Evolutionary conservation across 148 eudicot genomes (phyloP).

Genomic region (Silene conica): DNA sequence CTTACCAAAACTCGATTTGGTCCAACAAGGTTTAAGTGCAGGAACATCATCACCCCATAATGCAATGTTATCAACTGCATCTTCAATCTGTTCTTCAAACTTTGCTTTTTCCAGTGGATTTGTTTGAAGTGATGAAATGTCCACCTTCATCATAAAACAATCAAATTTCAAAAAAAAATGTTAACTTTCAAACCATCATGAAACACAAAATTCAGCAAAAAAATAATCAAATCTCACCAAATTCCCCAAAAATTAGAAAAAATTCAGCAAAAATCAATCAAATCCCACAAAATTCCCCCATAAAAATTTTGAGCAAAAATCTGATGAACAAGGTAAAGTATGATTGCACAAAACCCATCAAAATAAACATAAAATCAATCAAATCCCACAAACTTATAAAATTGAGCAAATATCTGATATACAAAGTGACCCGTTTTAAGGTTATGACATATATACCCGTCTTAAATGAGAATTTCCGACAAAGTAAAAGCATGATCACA

Average conservation of each 20-base stretch:
- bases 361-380: background rate
- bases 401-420: too few species aligned
- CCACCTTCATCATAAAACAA: conserved; percentile 25
- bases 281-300: too few species aligned
- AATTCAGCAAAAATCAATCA: background rate
- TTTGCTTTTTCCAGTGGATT: conserved; percentile 28
- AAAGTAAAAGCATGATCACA: too few species aligned
- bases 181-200: background rate
- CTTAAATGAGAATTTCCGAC: too few species aligned
- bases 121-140: conserved; percentile 26
- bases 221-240: background rate
- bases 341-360: too few species aligned
- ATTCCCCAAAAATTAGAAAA: background rate
- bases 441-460: too few species aligned
- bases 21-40: conserved; percentile 77
- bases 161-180: background rate
- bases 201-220: background rate
- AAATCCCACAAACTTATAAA: too few species aligned
- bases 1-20: conserved; percentile 49
- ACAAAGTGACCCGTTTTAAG: too few species aligned
- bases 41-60: conserved; percentile 59
- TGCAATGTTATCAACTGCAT: conserved; percentile 35
- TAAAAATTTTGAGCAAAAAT: too few species aligned
- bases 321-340: too few species aligned
- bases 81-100: conserved; percentile 29